Evolutionary conservation across 192 early-diverging fungal genomes (phyloP).

Genomic region (Kappamyces sp.): DNA sequence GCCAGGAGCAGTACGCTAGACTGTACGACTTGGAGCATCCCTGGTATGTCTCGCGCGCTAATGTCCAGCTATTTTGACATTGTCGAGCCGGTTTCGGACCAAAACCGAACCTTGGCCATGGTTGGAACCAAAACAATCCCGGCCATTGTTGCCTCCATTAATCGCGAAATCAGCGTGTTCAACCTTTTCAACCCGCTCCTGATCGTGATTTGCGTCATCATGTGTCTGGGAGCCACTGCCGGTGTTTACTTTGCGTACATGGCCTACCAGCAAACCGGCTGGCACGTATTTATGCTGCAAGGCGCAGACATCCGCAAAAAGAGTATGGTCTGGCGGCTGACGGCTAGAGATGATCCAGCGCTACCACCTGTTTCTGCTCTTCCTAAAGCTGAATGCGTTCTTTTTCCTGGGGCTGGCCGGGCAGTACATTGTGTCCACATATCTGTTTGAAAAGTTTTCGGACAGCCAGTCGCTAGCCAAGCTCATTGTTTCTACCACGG

Average conservation of each 20-base stretch:
- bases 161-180: not conserved
- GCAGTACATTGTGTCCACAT: not conserved
- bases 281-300: slow-evolving; percentile 33
- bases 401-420: slow-evolving; percentile 22
- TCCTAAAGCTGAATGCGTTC: slow-evolving; percentile 36
- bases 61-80: slow-evolving; percentile 2
- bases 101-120: not conserved
- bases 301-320: slow-evolving; percentile 33
- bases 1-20: not conserved
- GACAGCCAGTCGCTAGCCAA: too few species aligned
- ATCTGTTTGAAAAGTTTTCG: not conserved
- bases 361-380: slow-evolving; percentile 37
- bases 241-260: slow-evolving; percentile 23
- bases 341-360: slow-evolving; percentile 22
- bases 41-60: not conserved
- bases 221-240: slow-evolving; percentile 14
- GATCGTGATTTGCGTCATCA: slow-evolving; percentile 19
- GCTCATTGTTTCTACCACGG: too few species aligned
- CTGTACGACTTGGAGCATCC: not conserved
- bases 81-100: not conserved
- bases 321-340: slow-evolving; percentile 13
- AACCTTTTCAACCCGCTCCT: slow-evolving; percentile 1
- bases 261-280: slow-evolving; percentile 29
- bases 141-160: too few species aligned
- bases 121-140: too few species aligned